A percentile compares a stretch with the other conserved stretches of the same genome.
phyloP scores from a whole-genome alignment of 2,329 filamentous ascomycete genomes.

The Dothistroma pini region DNA sequence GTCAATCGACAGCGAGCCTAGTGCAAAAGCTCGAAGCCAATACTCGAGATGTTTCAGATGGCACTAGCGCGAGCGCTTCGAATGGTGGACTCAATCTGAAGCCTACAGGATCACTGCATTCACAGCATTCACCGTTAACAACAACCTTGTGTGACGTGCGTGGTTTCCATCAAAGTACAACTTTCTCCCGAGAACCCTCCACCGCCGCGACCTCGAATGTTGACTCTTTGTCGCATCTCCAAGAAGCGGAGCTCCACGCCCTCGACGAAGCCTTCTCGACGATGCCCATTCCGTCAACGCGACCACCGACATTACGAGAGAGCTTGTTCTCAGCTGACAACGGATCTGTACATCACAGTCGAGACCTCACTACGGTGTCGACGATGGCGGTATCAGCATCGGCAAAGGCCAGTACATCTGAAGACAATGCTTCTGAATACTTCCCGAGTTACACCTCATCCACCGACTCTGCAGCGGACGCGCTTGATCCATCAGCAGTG shows the following conservation, averaged over 20 bases:
- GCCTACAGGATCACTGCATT: not conserved
- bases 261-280: not conserved
- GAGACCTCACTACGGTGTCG: not conserved
- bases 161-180: not conserved
- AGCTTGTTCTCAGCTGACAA: too few species aligned
- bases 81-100: not conserved
- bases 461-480: not conserved
- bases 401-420: not conserved
- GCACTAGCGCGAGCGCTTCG: not conserved
- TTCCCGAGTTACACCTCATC: not conserved
- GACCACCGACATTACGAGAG: not conserved
- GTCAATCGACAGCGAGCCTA: not conserved
- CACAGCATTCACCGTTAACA: not conserved
- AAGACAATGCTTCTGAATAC: not conserved
- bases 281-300: not conserved
- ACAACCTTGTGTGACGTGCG: not conserved
- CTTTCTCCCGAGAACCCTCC: not conserved
- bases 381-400: not conserved
- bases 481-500: not conserved
- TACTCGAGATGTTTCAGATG: not conserved
- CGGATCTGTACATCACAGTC: not conserved
- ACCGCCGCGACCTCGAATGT: not conserved
- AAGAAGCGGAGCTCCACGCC: not conserved
- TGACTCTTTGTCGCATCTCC: not conserved
- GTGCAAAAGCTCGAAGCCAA: not conserved